Percentiles rank a stretch among this genome's conserved stretches.
phyloP scores from a whole-genome alignment of 208 protist species.

The Giardia duodenalis region DNA sequence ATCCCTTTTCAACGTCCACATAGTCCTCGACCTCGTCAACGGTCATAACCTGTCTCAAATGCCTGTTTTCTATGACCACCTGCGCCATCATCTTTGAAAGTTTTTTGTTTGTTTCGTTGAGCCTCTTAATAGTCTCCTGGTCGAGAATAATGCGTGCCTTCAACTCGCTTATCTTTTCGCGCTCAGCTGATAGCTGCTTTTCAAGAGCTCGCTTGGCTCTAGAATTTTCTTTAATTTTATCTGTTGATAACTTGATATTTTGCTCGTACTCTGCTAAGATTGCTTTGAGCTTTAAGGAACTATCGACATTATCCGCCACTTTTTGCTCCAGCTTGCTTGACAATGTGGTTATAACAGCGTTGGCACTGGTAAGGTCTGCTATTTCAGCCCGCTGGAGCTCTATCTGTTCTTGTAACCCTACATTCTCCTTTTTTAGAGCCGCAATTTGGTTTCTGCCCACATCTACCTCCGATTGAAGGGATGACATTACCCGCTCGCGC shows the following conservation, averaged over 20 bases:
- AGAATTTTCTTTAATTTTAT: not conserved
- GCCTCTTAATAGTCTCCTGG: not conserved
- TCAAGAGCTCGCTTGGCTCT: not conserved
- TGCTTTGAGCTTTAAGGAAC: not conserved
- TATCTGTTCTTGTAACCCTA: not conserved
- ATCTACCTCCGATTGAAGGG: not conserved
- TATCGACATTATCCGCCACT: not conserved
- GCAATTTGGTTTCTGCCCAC: not conserved
- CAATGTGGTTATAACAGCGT: not conserved
- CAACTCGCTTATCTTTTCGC: not conserved
- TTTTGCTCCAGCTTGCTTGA: not conserved
- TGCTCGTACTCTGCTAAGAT: not conserved
- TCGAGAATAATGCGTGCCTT: not conserved
- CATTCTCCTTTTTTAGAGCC: not conserved
- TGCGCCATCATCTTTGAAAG: not conserved
- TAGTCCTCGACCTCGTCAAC: not conserved
- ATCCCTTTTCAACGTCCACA: not conserved
- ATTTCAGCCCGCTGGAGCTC: not conserved
- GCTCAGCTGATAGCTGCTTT: not conserved
- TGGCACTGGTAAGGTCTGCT: not conserved
- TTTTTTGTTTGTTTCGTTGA: not conserved
- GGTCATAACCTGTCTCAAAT: not conserved
- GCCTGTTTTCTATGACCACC: not conserved
- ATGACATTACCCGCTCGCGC: not conserved
- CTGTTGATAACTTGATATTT: not conserved